Evolutionary conservation across 2,329 filamentous ascomycete genomes (phyloP), one percentile per base, ranked within the genome.

Genomic region (Diaporthe sp.): DNA sequence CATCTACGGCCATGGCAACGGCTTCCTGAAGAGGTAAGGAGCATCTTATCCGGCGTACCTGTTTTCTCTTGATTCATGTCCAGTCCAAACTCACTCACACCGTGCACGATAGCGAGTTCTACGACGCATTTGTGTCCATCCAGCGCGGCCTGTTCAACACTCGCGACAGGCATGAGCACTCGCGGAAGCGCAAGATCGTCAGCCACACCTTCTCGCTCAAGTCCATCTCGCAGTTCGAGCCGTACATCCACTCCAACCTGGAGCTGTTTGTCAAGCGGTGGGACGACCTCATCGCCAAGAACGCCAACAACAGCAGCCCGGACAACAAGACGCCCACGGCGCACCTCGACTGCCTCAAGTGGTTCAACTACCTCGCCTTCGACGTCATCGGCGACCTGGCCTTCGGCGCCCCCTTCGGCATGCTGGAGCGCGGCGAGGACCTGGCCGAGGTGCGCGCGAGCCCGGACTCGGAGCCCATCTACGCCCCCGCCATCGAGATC

Each of bases 41-140:
- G 9, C 8, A 22, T 17, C 22, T 28, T 15, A 19, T 4, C 13
- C 6, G 37, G 13, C 13, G 13, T 42, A 1, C 0, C 1, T n/a
- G n/a, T 25, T 1, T 25, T 25, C 1, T 59, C 34, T 37, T 15
- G 37, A 19, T 4, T n/a, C 7, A 46, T 42, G 15, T 37, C 49
- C 15, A 8, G 8, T 25, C n/a, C 15, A 4, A 13, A 25, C 2
- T 10, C 12, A 25, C 69, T 72, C 31, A 53, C 34, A 10, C 10
- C 12, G n/a, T 19, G 46, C 72, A 34, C 2, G 4, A 13, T 75
- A 95, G 93, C 57, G 92, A 96, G 3, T 98, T 96, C 85, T 98
- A 98, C 80, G 95, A 98, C 80, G 94, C 94, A 68, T 98, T 98
- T 80, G 95, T 98, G 73, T 96, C 94, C 17, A 97, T 98, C 81